These are phyloP conservation scores for Copromyces sp. DNA, from an alignment of 495 filamentous ascomycete species.

Conservation along the genomic window DNA sequence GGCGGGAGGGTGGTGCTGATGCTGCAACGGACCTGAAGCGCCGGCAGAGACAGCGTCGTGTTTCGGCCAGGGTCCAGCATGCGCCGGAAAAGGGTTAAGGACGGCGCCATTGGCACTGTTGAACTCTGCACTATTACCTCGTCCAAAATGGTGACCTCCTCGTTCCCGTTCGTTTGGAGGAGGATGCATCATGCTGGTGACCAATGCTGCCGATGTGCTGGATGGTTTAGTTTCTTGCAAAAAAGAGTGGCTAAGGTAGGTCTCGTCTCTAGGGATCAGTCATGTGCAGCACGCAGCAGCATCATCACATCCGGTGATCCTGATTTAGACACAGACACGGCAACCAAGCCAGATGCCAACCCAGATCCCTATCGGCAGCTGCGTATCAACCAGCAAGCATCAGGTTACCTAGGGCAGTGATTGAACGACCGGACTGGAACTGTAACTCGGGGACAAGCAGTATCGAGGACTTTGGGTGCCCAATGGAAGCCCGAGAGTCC, in stretches of 20 bases:
- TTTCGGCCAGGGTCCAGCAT: constrained; percentile 19
- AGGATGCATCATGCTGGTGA: background rate
- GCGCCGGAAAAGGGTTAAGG: constrained; percentile 1
- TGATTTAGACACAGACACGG: background rate
- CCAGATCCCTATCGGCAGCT: background rate
- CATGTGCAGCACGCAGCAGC: background rate
- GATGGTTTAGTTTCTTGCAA: background rate
- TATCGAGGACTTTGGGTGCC: background rate
- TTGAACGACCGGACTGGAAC: background rate
- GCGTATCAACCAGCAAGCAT: background rate
- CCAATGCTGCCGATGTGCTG: background rate
- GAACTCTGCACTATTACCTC: background rate
- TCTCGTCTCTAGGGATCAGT: background rate
- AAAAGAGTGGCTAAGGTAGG: background rate
- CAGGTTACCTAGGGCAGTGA: background rate
- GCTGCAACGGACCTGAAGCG: constrained; percentile 13
- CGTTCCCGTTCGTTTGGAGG: background rate
- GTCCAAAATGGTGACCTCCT: background rate
- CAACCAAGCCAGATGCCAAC: background rate
- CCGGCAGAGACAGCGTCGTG: constrained; percentile 11
- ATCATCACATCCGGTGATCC: background rate
- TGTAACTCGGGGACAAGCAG: background rate
- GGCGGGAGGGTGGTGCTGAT: constrained; percentile 1
- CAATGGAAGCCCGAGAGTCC: background rate
- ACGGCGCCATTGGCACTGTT: background rate